These are phyloP conservation scores for Serendipita sp. DNA, from an alignment of 1,284 basidiomycete genomes.

Conservation along the genomic window DNA sequence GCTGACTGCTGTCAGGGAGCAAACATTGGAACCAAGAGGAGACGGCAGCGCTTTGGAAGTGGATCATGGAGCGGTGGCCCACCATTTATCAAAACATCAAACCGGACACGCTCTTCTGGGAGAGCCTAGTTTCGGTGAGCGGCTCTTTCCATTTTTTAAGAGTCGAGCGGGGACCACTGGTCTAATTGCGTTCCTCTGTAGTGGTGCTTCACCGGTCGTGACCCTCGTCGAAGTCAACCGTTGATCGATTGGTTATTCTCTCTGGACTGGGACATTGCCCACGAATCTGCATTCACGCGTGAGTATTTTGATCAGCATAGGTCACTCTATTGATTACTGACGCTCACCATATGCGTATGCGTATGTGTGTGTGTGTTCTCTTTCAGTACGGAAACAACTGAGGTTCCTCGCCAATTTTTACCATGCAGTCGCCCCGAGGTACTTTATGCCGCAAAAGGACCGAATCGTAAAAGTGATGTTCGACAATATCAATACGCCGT, in stretches of 20 bases:
- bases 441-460: conserved; percentile 15
- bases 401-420: conserved; percentile 44
- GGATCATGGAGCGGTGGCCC: conserved; percentile 61
- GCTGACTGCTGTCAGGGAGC: conserved; percentile 11
- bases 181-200: conserved; percentile 22
- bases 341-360: background rate
- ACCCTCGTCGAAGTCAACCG: conserved; percentile 71
- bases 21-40: conserved; percentile 76
- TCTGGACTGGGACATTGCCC: conserved; percentile 67
- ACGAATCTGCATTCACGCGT: conserved; percentile 66
- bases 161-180: background rate
- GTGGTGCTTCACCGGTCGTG: conserved; percentile 57
- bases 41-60: conserved; percentile 59
- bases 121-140: conserved; percentile 44
- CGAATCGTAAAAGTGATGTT: conserved; percentile 32
- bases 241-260: conserved; percentile 70
- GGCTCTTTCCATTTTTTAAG: background rate
- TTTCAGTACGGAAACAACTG: conserved; percentile 53
- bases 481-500: conserved; percentile 62
- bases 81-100: conserved; percentile 66
- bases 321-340: conserved; percentile 12
- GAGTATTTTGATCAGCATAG: conserved; percentile 18
- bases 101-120: conserved; percentile 76
- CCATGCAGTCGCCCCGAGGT: conserved; percentile 37
- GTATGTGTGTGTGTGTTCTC: background rate